Conservation (phyloP, 257 asterid genomes). For the Plantago ovata region DNA sequence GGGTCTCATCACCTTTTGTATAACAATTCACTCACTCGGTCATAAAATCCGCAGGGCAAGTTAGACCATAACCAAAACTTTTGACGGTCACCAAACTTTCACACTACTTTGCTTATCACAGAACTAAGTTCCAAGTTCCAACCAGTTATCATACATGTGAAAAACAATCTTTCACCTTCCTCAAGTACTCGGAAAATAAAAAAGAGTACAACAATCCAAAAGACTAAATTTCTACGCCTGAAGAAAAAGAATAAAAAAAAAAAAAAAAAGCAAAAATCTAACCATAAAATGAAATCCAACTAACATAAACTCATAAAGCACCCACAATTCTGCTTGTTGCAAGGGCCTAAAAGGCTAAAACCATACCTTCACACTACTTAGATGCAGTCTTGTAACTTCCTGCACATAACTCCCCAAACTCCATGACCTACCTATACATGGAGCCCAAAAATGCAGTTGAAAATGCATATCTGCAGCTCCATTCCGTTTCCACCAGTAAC, state of each 20-base stretch:
- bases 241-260: neutral
- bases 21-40: too few relatives aligned
- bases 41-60: too few relatives aligned
- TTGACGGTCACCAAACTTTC: neutral
- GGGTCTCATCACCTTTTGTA: too few relatives aligned
- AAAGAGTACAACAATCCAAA: constrained; percentile 7
- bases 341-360: neutral
- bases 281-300: constrained; percentile 11
- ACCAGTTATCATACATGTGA: neutral
- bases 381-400: constrained; percentile 14
- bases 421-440: constrained; percentile 17
- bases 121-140: neutral
- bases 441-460: neutral
- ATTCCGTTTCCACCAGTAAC: neutral
- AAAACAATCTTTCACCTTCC: neutral
- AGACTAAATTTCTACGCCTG: constrained; percentile 22
- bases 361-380: neutral
- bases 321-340: neutral
- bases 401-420: constrained; percentile 11
- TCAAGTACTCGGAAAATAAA: neutral
- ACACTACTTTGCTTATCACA: neutral
- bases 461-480: constrained; percentile 7
- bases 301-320: constrained; percentile 20
- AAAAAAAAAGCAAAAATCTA: constrained; percentile 17
- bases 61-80: neutral